Conservation (phyloP, 2,329 filamentous ascomycete species). For the Penicillium sp. region DNA sequence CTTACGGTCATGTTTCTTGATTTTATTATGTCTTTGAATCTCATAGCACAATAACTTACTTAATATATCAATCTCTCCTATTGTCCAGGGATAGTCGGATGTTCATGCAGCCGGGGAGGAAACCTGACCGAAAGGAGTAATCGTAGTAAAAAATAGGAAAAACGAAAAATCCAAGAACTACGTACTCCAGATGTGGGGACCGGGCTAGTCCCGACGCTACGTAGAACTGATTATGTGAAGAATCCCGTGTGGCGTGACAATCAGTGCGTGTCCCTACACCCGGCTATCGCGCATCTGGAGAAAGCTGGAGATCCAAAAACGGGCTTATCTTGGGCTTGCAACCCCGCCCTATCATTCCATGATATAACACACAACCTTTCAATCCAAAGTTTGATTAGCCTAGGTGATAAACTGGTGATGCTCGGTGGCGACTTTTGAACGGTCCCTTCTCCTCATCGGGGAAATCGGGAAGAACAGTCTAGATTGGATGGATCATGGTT, state of each 20-base stretch:
- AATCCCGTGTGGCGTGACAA: constrained; percentile 22
- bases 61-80: not conserved
- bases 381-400: not conserved
- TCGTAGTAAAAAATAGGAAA: constrained; percentile 21
- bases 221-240: constrained; percentile 19
- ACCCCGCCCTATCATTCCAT: not conserved
- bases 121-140: constrained; percentile 29
- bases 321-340: not conserved
- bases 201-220: constrained; percentile 12
- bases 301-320: constrained; percentile 8
- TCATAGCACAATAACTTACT: not conserved
- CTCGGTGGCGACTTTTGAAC: not conserved
- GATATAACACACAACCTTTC: too few species aligned
- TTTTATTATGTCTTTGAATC: not conserved
- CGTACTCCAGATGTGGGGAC: constrained; percentile 15
- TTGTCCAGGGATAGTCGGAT: not conserved
- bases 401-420: not conserved
- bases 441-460: not conserved
- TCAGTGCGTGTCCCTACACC: constrained; percentile 20
- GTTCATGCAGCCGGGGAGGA: constrained; percentile 3
- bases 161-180: constrained; percentile 8
- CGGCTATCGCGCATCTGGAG: constrained; percentile 25
- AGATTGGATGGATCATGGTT: not conserved
- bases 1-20: not conserved
- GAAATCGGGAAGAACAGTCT: constrained; percentile 5